phyloP scores from a whole-genome alignment of 2,329 filamentous ascomycete species.

The Colletotrichum camelliae region DNA sequence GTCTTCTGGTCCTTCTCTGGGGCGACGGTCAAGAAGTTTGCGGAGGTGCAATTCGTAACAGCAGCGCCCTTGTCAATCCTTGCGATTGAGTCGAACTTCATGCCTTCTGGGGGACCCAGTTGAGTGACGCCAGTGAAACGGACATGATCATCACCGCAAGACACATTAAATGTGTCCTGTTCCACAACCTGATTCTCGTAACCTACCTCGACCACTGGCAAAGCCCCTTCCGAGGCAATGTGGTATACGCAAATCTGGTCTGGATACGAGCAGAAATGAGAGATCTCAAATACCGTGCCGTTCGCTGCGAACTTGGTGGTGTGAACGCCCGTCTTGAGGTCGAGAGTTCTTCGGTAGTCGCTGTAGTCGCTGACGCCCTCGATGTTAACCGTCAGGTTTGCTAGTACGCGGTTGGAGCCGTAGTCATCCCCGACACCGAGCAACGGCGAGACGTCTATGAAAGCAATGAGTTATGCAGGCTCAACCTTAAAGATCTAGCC shows the following conservation, averaged over 20 bases:
- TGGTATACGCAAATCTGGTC: slow-evolving; percentile 38
- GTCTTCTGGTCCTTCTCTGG: slow-evolving; percentile 25
- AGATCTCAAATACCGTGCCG: slow-evolving; percentile 32
- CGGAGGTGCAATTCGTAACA: slow-evolving; percentile 13
- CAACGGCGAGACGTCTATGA: slow-evolving; percentile 38
- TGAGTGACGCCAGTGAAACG: slow-evolving; percentile 42
- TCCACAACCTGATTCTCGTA: slow-evolving; percentile 47
- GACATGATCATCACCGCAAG: slow-evolving; percentile 36
- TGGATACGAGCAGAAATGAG: slow-evolving; percentile 43
- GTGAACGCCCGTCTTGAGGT: slow-evolving; percentile 48
- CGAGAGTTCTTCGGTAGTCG: slow-evolving; percentile 46
- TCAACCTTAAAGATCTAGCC: accelerated
- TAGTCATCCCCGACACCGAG: slow-evolving; percentile 45
- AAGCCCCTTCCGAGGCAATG: slow-evolving; percentile 21
- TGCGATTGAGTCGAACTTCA: slow-evolving; percentile 47
- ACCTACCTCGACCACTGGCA: slow-evolving; percentile 45
- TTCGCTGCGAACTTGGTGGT: slow-evolving; percentile 38
- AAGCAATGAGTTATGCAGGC: accelerated
- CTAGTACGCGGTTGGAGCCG: slow-evolving; percentile 51
- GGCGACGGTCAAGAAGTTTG: slow-evolving; percentile 33
- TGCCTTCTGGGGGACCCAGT: slow-evolving; percentile 43
- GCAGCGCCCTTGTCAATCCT: slow-evolving; percentile 22
- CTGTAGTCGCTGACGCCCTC: slow-evolving; percentile 31
- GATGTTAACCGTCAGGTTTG: slow-evolving; percentile 48
- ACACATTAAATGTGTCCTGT: slow-evolving; percentile 29